These are phyloP conservation scores for Xerocomellus chrysenteron DNA, from an alignment of 768 basidiomycete species.

Conservation along the genomic window DNA sequence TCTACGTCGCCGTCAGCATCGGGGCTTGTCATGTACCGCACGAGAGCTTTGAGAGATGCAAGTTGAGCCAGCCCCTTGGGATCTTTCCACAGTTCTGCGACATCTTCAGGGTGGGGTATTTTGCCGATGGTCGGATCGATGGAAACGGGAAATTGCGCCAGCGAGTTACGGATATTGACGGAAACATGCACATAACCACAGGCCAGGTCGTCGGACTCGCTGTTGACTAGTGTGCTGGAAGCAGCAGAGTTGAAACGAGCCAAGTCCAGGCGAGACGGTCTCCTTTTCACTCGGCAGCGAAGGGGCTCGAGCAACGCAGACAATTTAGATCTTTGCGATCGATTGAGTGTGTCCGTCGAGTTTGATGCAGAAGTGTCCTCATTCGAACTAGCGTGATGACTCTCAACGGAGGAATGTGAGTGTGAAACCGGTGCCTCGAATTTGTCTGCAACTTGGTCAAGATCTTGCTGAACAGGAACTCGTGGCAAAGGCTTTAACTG, in stretches of 20 bases:
- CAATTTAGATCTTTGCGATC: conserved; percentile 10
- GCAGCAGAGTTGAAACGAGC: conserved; percentile 2
- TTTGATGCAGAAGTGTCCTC: neutral
- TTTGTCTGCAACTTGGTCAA: neutral
- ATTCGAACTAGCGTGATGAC: neutral
- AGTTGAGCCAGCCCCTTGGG: conserved; percentile 29
- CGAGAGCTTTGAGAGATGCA: conserved; percentile 41
- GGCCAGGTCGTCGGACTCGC: conserved; percentile 11
- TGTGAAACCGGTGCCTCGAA: neutral
- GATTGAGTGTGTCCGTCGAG: conserved; percentile 2
- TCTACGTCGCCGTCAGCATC: conserved; percentile 39
- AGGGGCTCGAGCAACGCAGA: conserved; percentile 19
- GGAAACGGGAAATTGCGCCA: conserved; percentile 29
- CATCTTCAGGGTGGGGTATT: conserved; percentile 31
- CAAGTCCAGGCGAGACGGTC: conserved; percentile 3
- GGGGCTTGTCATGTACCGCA: conserved; percentile 47
- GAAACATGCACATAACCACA: conserved; percentile 26
- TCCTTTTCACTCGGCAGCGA: conserved; percentile 6
- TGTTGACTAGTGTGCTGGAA: conserved; percentile 24
- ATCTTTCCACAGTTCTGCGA: conserved; percentile 29
- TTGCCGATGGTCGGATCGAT: conserved; percentile 29
- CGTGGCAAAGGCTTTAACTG: conserved; percentile 29
- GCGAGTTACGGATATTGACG: conserved; percentile 25
- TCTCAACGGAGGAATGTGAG: conserved; percentile 7
- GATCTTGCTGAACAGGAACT: conserved; percentile 13